phyloP scores from a whole-genome alignment of 306 rosid genomes.

The Cucurbita moschata region DNA sequence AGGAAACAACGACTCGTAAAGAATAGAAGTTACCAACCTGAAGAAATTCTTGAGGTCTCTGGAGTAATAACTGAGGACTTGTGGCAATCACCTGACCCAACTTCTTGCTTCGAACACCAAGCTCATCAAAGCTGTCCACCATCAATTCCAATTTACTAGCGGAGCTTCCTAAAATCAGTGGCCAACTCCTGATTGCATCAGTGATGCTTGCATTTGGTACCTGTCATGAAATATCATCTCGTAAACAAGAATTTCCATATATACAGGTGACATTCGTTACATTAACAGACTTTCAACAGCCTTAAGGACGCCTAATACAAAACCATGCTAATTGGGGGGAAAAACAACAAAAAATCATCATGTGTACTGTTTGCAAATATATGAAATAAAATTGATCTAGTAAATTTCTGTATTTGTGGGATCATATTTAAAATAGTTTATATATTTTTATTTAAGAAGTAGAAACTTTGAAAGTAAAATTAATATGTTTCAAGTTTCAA shows the following conservation, averaged over 20 bases:
- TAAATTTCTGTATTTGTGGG: not conserved
- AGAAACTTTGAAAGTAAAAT: too few species aligned
- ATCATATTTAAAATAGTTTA: too few species aligned
- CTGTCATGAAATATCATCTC: constrained; percentile 26
- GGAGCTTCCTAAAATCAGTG: constrained; percentile 70
- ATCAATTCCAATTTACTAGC: constrained; percentile 48
- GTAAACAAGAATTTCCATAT: not conserved
- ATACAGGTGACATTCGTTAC: not conserved
- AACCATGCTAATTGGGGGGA: not conserved
- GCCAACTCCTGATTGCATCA: constrained; percentile 65
- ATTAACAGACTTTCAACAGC: not conserved
- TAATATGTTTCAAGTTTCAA: too few species aligned
- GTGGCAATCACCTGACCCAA: constrained; percentile 47
- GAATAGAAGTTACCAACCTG: constrained; percentile 36
- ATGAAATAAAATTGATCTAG: not conserved
- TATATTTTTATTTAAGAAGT: too few species aligned
- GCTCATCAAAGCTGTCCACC: constrained; percentile 41
- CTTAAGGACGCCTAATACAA: not conserved
- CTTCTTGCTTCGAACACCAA: constrained; percentile 54
- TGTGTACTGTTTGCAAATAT: not conserved
- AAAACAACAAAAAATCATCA: not conserved
- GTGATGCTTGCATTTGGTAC: constrained; percentile 35
- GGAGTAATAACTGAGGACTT: constrained; percentile 69
- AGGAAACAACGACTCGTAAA: not conserved
- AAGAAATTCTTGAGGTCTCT: constrained; percentile 45